Conservation (phyloP, 1,139 yeast genomes). For the Nematodospora anomalae region DNA sequence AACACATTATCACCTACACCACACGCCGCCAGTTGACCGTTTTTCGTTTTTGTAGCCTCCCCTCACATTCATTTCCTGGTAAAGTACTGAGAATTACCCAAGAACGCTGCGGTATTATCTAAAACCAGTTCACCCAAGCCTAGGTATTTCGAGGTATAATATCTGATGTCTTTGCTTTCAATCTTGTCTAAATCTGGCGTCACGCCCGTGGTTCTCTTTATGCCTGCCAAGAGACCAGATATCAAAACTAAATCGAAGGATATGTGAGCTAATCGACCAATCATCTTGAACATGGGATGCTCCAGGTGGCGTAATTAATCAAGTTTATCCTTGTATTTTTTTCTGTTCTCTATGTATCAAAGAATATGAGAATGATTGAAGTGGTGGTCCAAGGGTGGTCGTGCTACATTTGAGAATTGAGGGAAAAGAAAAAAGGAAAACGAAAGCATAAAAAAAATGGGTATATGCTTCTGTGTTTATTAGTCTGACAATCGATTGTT, state of each 20-base stretch:
- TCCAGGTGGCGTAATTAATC: too few species aligned
- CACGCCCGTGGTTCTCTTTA: constrained; percentile 84
- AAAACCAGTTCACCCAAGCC: constrained; percentile 83
- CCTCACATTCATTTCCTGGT: constrained; percentile 21
- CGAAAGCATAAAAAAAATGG: too few species aligned
- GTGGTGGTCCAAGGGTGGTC: too few species aligned
- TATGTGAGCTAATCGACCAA: constrained; percentile 65
- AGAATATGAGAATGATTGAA: too few species aligned
- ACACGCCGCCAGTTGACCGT: not conserved
- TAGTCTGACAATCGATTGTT: too few species aligned
- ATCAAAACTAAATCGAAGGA: constrained; percentile 74
- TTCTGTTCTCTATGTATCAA: too few species aligned
- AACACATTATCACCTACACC: constrained; percentile 1
- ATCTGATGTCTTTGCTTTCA: constrained; percentile 50
- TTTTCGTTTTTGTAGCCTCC: not conserved
- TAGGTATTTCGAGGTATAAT: constrained; percentile 66
- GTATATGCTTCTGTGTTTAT: too few species aligned
- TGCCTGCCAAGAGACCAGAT: constrained; percentile 85
- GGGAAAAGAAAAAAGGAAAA: too few species aligned
- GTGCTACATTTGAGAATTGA: too few species aligned
- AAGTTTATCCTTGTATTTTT: too few species aligned
- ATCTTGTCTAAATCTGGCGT: constrained; percentile 43
- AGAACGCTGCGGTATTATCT: constrained; percentile 69
- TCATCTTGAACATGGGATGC: constrained; percentile 25
- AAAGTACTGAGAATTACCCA: constrained; percentile 75